Evolutionary conservation across 768 basidiomycete species (phyloP).

Genomic region (Butyriboletus loyo): DNA sequence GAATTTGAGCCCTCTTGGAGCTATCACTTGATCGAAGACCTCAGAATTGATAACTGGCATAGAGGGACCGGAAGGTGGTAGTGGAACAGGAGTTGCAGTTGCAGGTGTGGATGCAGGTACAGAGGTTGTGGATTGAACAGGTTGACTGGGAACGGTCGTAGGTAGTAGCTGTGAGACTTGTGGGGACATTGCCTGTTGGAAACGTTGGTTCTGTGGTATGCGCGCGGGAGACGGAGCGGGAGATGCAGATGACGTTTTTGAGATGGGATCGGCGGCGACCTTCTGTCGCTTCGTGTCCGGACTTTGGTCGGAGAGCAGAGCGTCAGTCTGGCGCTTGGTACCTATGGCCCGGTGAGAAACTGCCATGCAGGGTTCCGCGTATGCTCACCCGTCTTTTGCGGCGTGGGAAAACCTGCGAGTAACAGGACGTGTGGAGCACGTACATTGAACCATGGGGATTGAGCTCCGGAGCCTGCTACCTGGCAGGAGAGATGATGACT

Average conservation of each 20-base stretch:
- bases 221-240: slow-evolving; percentile 23
- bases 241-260: slow-evolving; percentile 18
- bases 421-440: slow-evolving; percentile 44
- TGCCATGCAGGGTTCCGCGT: not conserved
- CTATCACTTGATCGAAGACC: slow-evolving; percentile 16
- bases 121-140: slow-evolving; percentile 3
- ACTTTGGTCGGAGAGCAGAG: slow-evolving; percentile 29
- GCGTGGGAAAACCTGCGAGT: slow-evolving; percentile 46
- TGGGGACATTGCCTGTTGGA: slow-evolving; percentile 15
- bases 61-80: slow-evolving; percentile 8
- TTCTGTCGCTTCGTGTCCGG: slow-evolving; percentile 47
- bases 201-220: slow-evolving; percentile 19
- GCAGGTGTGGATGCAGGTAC: slow-evolving; percentile 5
- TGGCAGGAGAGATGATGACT: slow-evolving; percentile 13
- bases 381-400: slow-evolving; percentile 32
- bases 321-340: slow-evolving; percentile 46
- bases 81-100: slow-evolving; percentile 5
- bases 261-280: slow-evolving; percentile 13
- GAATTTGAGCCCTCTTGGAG: slow-evolving; percentile 11
- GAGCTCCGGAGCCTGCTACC: slow-evolving; percentile 34
- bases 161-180: slow-evolving; percentile 22
- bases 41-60: not conserved
- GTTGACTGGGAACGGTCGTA: not conserved
- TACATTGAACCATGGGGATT: slow-evolving; percentile 57
- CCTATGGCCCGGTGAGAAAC: slow-evolving; percentile 21